Evolutionary conservation across 192 early-diverging fungal species (phyloP).

Genomic region (Linnemannia zychae): DNA sequence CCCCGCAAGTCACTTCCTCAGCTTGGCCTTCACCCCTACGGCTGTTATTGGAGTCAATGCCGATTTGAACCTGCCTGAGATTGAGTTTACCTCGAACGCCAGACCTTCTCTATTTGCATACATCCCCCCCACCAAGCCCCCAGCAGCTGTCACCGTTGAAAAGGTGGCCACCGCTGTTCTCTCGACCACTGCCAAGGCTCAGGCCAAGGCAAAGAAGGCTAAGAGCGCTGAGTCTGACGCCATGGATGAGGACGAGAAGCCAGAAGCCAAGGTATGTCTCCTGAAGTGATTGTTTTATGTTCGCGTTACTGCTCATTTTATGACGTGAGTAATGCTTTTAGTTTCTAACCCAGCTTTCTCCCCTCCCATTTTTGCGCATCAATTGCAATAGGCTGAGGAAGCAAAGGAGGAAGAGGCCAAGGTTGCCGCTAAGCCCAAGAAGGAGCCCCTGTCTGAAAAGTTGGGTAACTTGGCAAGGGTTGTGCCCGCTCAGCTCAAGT

Average conservation of each 20-base stretch:
- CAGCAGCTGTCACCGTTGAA: conserved; percentile 82
- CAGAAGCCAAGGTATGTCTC: conserved; percentile 52
- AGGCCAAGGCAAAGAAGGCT: conserved; percentile 84
- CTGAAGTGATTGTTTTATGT: neutral
- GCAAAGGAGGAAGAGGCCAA: conserved; percentile 72
- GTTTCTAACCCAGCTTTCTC: neutral
- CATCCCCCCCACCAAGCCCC: conserved; percentile 87
- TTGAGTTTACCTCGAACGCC: conserved; percentile 88
- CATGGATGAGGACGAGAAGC: conserved; percentile 72
- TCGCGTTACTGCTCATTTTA: neutral
- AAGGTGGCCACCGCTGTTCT: conserved; percentile 96
- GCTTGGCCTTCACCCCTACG: conserved; percentile 95
- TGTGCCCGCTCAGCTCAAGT: conserved; percentile 88
- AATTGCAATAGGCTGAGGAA: conserved; percentile 69
- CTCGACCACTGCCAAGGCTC: conserved; percentile 95
- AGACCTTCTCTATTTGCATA: conserved; percentile 94
- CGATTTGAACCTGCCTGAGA: conserved; percentile 87
- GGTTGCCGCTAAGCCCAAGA: conserved; percentile 78
- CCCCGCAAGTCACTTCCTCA: conserved; percentile 95
- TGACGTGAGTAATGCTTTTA: neutral
- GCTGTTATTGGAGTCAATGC: conserved; percentile 95
- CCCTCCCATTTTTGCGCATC: no score
- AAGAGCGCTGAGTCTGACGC: conserved; percentile 63
- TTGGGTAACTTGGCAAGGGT: conserved; percentile 92
- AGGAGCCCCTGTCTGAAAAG: conserved; percentile 80